phyloP scores from a whole-genome alignment of 768 basidiomycete genomes.

The Tylopilus cervinicoccineus region DNA sequence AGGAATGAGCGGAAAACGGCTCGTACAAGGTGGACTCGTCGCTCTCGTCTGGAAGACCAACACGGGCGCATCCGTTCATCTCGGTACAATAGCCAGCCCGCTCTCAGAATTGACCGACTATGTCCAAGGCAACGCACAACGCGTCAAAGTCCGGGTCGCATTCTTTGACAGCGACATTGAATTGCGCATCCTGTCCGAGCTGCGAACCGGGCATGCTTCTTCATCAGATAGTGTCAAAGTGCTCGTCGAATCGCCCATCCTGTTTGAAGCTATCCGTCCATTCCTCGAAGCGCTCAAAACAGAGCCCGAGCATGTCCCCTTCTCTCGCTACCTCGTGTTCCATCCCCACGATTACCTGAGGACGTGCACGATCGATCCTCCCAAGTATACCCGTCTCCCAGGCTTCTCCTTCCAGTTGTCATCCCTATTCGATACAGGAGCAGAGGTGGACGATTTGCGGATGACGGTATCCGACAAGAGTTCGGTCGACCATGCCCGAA shows the following conservation, averaged over 20 bases:
- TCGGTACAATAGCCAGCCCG: slow-evolving; percentile 49
- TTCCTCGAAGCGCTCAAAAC: slow-evolving; percentile 59
- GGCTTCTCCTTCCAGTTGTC: slow-evolving; percentile 54
- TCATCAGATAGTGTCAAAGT: slow-evolving; percentile 28
- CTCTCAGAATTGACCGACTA: slow-evolving; percentile 44
- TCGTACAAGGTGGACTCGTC: slow-evolving; percentile 60
- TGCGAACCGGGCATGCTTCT: slow-evolving; percentile 27
- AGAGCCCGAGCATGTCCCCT: slow-evolving; percentile 57
- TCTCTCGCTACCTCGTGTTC: slow-evolving; percentile 49
- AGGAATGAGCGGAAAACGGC: slow-evolving; percentile 50
- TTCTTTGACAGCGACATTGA: slow-evolving; percentile 65
- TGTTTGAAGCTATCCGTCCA: slow-evolving; percentile 66
- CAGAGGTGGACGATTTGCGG: slow-evolving; percentile 37
- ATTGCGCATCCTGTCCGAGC: slow-evolving; percentile 40
- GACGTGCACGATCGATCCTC: slow-evolving; percentile 41
- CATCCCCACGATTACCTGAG: slow-evolving; percentile 34
- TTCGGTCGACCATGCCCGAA: slow-evolving; percentile 47
- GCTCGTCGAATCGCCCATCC: slow-evolving; percentile 58
- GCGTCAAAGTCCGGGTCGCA: slow-evolving; percentile 40
- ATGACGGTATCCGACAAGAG: slow-evolving; percentile 38
- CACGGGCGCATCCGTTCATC: slow-evolving; percentile 39
- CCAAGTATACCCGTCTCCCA: slow-evolving; percentile 51
- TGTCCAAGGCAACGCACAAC: slow-evolving; percentile 30
- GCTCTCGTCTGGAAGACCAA: slow-evolving; percentile 49
- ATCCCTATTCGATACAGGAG: slow-evolving; percentile 45